Evolutionary conservation across 129 eudicot species (phyloP).

Genomic region (Helichrysum umbraculigerum): DNA sequence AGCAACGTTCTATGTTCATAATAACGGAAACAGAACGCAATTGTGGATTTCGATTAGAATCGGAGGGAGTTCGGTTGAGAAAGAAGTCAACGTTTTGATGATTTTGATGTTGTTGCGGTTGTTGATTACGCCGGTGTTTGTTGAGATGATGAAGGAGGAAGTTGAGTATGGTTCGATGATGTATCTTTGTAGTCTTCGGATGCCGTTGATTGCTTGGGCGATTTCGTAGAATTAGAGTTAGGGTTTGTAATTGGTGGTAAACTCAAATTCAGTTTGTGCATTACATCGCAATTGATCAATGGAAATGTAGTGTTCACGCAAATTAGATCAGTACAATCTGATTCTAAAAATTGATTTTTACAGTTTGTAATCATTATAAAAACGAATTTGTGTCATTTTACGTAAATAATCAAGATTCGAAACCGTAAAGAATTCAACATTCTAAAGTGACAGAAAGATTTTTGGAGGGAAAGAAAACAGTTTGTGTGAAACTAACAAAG

Average conservation of each 20-base stretch:
- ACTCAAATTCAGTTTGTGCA: not conserved
- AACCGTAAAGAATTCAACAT: too few relatives aligned
- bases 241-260: slow-evolving; percentile 16
- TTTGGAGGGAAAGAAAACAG: too few relatives aligned
- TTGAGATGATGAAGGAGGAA: slow-evolving; percentile 29
- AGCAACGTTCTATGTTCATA: slow-evolving; percentile 14
- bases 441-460: too few relatives aligned
- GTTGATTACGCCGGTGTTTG: slow-evolving; percentile 19
- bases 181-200: slow-evolving; percentile 32
- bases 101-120: slow-evolving; percentile 26
- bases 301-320: not conserved
- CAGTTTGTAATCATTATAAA: not conserved
- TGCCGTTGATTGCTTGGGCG: slow-evolving; percentile 33
- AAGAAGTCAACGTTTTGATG: slow-evolving; percentile 33
- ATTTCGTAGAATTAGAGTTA: slow-evolving; percentile 11
- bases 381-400: too few relatives aligned
- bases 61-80: slow-evolving; percentile 35
- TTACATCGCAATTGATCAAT: too few relatives aligned
- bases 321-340: not conserved
- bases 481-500: too few relatives aligned
- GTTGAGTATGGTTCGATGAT: slow-evolving; percentile 21
- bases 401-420: too few relatives aligned
- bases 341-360: not conserved
- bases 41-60: slow-evolving; percentile 31
- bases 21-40: slow-evolving; percentile 26